Base-by-base conservation (phyloP, 78 protist genomes). In the Bigelowiella natans region DNA sequence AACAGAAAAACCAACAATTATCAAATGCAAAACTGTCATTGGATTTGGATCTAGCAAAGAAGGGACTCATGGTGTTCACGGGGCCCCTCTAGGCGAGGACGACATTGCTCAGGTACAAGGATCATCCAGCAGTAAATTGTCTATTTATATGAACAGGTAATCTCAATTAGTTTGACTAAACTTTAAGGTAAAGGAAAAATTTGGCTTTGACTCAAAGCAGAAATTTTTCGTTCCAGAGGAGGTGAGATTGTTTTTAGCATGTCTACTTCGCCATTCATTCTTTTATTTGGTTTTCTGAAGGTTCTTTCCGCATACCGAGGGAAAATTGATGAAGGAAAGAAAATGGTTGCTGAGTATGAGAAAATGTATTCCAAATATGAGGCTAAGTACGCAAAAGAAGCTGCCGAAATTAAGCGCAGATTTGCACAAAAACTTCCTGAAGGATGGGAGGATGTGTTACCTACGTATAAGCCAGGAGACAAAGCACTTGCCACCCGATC, bases 1-100 rank as follows among this genome's bases (percentile, higher is more conserved):
- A n/a, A n/a, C n/a, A n/a, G n/a, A n/a, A n/a, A n/a, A n/a, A n/a
- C n/a, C n/a, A n/a, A n/a, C n/a, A n/a, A n/a, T n/a, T n/a, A n/a
- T n/a, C 73, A 7, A 51, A 18, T 51, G 73, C 73, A 51, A 51
- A 51, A 51, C 73, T 51, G 18, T 51, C 37, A 97, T 97, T 85
- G 98, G 98, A 2, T 92, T 36, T 85, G 95, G 94, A 2, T 89
- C 95, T 90, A 26, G 0, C 51, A 83, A 86, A 31, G 83, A 86
- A 82, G 97, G 96, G 73, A 95, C 98, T 31, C 91, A 90, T 36
- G 83, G 73, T 1, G 98, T 96, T 37, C 98, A 97, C 93, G 98
- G 98, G 28, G 94, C 98, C 2, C 97, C 98, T 0, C 94, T 97
- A 39, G 94, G 94, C 36, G 90, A 18, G 34, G 97, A 95, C 31